Evolutionary conservation across 2,329 filamentous ascomycete species (phyloP), one percentile per base, ranked within the genome.

Genomic region (Dothidotthia symphoricarpi): DNA sequence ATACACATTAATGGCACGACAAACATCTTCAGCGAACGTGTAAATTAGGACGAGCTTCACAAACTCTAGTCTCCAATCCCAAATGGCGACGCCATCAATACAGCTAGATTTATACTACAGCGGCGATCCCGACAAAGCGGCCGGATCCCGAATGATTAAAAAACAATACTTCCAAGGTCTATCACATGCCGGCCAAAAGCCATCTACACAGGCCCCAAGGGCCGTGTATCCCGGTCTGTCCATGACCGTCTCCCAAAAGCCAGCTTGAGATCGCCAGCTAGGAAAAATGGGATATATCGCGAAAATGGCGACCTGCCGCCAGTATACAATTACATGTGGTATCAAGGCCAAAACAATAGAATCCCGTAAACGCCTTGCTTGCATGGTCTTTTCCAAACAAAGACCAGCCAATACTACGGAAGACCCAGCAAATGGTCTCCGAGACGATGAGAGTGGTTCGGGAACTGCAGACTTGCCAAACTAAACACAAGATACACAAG

Each of bases 341-440:
- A 59, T 60, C 48, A 57, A 29, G 37, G 38, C 46, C 25, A 36
- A 50, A 51, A 44, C 24, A 35, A 39, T 39, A 17, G 28, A 43
- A 37, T 14, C 32, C 34, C 36, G 24, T 38, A 39, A 61, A 63
- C 58, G 49, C 59, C 58, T 39, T 47, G 51, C 54, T 55, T 55
- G 40, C 19, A 6, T 9, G 9, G 19, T 22, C 19, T 22, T 5
- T 22, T 9, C 19, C 19, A 22, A 22, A 9, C 9, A 9, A 22
- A 22, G 19, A 22, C 19, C 19, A 22, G 28, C 27, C 34, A 38
- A 31, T 32, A 41, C 32, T 16, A 35, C 16, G n/a, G n/a, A 28
- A n/a, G 28, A 11, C 8, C 16, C 31, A 16, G 24, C 17, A 28
- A 27, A 24, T 12, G 12, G 12, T 10, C 35, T 34, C 42, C 28